Conservation (phyloP, 805 yeast genomes). For the Saturnispora diversa region DNA sequence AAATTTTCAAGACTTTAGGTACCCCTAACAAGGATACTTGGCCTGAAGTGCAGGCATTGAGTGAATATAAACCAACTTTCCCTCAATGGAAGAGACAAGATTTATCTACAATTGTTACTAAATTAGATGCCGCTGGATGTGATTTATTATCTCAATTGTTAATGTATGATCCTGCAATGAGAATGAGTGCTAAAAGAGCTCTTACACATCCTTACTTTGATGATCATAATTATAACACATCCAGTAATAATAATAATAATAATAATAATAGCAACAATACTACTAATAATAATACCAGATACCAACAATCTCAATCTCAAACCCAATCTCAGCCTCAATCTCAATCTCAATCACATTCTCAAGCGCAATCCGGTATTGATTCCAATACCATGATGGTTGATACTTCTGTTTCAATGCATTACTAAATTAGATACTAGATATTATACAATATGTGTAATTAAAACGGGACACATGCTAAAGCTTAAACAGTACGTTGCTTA, state of each 20-base stretch:
- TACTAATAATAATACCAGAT: constrained; percentile 22
- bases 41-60: constrained; percentile 89
- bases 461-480: too few species aligned
- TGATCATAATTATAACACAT: constrained; percentile 17
- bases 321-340: too few species aligned
- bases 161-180: constrained; percentile 84
- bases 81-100: constrained; percentile 81
- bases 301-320: constrained; percentile 30
- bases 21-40: constrained; percentile 89
- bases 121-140: constrained; percentile 74
- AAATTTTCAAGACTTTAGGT: constrained; percentile 86
- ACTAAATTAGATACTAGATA: background rate
- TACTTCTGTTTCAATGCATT: constrained; percentile 7
- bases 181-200: constrained; percentile 93
- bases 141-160: constrained; percentile 73
- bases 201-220: constrained; percentile 80
- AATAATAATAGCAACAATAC: too few species aligned
- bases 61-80: constrained; percentile 89
- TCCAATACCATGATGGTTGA: constrained; percentile 9
- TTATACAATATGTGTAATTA: too few species aligned
- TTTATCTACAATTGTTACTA: constrained; percentile 64
- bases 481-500: too few species aligned
- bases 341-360: too few species aligned
- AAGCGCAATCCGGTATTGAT: background rate
- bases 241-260: too few species aligned